Base-by-base conservation (phyloP, 345 rosid genomes). In the Citrus sp. region DNA sequence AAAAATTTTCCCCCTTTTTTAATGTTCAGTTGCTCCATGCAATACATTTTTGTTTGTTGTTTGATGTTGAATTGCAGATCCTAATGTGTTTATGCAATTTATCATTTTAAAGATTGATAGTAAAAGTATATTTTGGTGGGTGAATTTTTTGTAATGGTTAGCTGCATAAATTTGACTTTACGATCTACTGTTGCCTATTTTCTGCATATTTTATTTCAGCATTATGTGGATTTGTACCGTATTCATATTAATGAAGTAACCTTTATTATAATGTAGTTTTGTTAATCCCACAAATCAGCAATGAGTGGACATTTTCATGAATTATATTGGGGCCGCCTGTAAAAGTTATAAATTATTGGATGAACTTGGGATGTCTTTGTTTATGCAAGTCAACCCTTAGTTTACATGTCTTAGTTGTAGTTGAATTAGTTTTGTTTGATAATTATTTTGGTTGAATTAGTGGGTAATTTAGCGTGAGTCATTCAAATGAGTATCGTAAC, bases 311-410 rank as follows among this genome's bases (percentile, higher is more conserved):
- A 60, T 22, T 67, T 19, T 60, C 32, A 77, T 68, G 10, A 30
- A 61, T 35, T 77, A 58, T 14, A 42, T 74, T 49, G 69, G 70
- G 34, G 30, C 74, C 21, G 35, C 46, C 34, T 80, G 76, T 56
- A 68, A 60, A 75, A 37, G 18, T 59, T 54, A 5, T 71, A 28
- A 21, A 25, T 66, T 81, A 37, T 76, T 73, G 56, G 78, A 51
- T 85, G 73, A 46, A 46, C 84, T 49, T 78, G 72, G 75, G 69
- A 67, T 27, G 72, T 71, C 79, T 69, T 73, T 76, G 38, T 79
- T 80, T 63, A 21, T 81, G 59, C 24, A 71, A 54, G 82, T 85
- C 83, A 80, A 79, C 61, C 54, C 22, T 63, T 24, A 66, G 54
- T 71, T 64, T 71, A 61, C 49, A 34, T 67, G 72, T 40, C 27